These are phyloP conservation scores for Cicer chorassanicum DNA, from an alignment of 306 rosid species.

Conservation along the genomic window DNA sequence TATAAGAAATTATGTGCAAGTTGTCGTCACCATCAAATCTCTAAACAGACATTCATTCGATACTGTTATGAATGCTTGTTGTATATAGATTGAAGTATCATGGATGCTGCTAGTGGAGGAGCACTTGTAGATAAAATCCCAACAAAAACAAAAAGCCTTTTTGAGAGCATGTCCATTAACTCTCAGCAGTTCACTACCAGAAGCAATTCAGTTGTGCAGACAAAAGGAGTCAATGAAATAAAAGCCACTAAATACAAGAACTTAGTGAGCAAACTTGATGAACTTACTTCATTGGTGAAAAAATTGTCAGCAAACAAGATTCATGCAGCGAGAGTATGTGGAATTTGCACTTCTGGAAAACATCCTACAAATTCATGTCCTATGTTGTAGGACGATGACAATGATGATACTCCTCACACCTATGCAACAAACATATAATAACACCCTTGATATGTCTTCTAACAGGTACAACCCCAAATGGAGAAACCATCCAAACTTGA, in stretches of 20 bases:
- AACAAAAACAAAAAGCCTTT: no score
- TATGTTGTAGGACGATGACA: not conserved
- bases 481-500: not conserved
- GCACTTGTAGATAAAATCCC: no score
- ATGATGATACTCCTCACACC: not conserved
- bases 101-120: no score
- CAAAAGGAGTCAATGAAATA: not conserved
- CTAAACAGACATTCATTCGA: no score
- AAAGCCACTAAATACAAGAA: not conserved
- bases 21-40: no score
- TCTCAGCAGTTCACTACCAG: no score
- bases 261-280: not conserved
- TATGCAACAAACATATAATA: not conserved
- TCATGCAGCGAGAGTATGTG: not conserved
- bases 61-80: no score
- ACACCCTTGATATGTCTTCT: not conserved
- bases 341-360: not conserved
- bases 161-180: no score
- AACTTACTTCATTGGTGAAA: not conserved
- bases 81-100: no score
- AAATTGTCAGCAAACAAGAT: not conserved
- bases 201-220: not conserved
- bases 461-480: not conserved
- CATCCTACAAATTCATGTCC: not conserved
- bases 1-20: no score